A percentile compares a stretch with the other conserved stretches of the same genome.
phyloP scores from a whole-genome alignment of 768 basidiomycete species.

The Russula ochroleuca region DNA sequence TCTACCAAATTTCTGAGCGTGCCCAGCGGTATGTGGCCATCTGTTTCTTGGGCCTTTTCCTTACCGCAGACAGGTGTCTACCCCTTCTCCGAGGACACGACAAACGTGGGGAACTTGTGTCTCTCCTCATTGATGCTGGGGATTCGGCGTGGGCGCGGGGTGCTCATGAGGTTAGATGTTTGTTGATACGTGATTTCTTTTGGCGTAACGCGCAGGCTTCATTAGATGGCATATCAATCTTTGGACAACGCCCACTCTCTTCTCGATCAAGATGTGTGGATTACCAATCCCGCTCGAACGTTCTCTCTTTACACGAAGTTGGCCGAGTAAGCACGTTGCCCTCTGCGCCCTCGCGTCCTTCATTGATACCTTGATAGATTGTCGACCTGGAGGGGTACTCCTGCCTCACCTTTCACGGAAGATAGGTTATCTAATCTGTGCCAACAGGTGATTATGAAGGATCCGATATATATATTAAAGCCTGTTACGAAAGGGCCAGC shows the following conservation, averaged over 20 bases:
- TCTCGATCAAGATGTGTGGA: slow-evolving; percentile 53
- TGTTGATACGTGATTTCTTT: neutral
- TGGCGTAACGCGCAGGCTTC: slow-evolving; percentile 3
- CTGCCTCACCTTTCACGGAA: neutral
- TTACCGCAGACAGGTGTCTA: slow-evolving; percentile 47
- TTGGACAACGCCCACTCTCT: slow-evolving; percentile 57
- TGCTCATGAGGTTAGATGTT: slow-evolving; percentile 58
- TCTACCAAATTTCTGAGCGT: slow-evolving; percentile 67
- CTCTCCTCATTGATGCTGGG: slow-evolving; percentile 61
- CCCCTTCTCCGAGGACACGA: slow-evolving; percentile 56
- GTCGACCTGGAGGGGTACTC: slow-evolving; percentile 58
- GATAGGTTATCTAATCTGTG: neutral
- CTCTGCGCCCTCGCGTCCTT: neutral
- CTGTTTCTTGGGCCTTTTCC: neutral
- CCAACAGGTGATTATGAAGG: slow-evolving; percentile 47
- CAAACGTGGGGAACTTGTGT: slow-evolving; percentile 55
- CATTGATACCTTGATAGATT: slow-evolving; percentile 38
- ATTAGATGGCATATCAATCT: slow-evolving; percentile 59
- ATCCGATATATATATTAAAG: slow-evolving; percentile 51
- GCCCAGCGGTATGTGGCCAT: slow-evolving; percentile 47
- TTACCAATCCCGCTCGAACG: slow-evolving; percentile 43
- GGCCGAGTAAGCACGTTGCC: slow-evolving; percentile 50
- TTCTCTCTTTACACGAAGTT: slow-evolving; percentile 53
- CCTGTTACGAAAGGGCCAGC: slow-evolving; percentile 49
- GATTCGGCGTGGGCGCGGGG: slow-evolving; percentile 68